Evolutionary conservation across 1,284 basidiomycete species (phyloP), one percentile per base, ranked within the genome.

Genomic region (Ustanciosporium gigantosporum): DNA sequence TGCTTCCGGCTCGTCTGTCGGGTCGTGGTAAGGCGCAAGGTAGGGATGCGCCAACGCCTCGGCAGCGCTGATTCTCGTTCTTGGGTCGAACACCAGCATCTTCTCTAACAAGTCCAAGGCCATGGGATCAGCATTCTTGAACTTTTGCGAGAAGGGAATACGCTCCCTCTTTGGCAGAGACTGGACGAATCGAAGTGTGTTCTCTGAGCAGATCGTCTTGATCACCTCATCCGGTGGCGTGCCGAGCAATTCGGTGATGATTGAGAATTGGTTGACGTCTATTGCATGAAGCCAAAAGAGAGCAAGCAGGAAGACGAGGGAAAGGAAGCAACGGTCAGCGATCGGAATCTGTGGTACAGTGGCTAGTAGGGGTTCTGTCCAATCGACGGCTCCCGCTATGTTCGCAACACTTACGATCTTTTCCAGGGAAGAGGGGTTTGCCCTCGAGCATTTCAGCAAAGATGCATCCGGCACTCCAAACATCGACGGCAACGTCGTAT

Each of bases 361-460:
- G 32, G 17, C 16, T 11, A 35, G 32, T 17, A 11, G 32, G 9
- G 11, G 16, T 17, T 35, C 35, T 20, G 6, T 21, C n/a, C 35
- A 7, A 36, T n/a, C n/a, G n/a, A n/a, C n/a, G n/a, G n/a, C n/a
- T n/a, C n/a, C n/a, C n/a, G n/a, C n/a, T n/a, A n/a, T n/a, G n/a
- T n/a, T 22, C 6, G 35, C 9, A 22, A 5, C 13, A 55, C 81
- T 79, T 58, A 83, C 81, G 84, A 79, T 99, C 95, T 83, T 98
- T 98, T 52, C 94, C 94, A 25, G 95, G 95, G 85, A 99, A 99
- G 61, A 98, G 82, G 0, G 95, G 94, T 79, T 97, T 96, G 39
- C 94, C 95, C 80, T 97, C 93, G 49, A 99, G 82, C 95, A 99
- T 99, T 82, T 98, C 94, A 4, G 95, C 95, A 77, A 99, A 97